Percentiles rank a stretch among this genome's conserved stretches.
These are phyloP conservation scores for Aspergillus unguis DNA, from an alignment of 2,329 filamentous ascomycete species.

Conservation along the genomic window DNA sequence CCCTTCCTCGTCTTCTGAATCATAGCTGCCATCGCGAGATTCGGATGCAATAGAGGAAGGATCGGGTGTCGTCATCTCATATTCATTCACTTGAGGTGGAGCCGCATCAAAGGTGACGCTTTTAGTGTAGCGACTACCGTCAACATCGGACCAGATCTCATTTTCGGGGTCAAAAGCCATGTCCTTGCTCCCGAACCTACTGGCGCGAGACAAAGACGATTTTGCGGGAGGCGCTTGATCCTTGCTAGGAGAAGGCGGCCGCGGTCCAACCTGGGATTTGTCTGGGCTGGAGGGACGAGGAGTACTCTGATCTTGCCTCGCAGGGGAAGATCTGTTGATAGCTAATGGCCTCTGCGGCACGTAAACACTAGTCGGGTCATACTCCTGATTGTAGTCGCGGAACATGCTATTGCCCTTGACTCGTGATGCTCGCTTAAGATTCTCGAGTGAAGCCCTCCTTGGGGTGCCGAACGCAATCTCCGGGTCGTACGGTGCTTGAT, in stretches of 20 bases:
- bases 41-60: constrained; percentile 87
- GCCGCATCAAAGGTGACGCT: constrained; percentile 95
- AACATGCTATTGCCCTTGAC: constrained; percentile 99
- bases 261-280: constrained; percentile 21
- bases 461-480: constrained; percentile 67
- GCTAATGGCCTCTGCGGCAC: constrained; percentile 79
- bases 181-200: constrained; percentile 59
- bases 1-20: constrained; percentile 68
- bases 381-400: constrained; percentile 86
- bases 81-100: constrained; percentile 93
- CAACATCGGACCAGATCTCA: constrained; percentile 65
- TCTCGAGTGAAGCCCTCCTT: constrained; percentile 88
- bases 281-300: constrained; percentile 22
- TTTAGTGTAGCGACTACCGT: constrained; percentile 79
- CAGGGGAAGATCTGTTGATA: constrained; percentile 53
- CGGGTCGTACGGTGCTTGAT: constrained; percentile 58
- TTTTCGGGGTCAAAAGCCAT: constrained; percentile 64
- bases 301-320: constrained; percentile 64
- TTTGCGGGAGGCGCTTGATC: constrained; percentile 78
- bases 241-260: constrained; percentile 60
- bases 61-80: constrained; percentile 95
- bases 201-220: constrained; percentile 72
- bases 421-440: constrained; percentile 86
- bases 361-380: constrained; percentile 75
- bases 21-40: constrained; percentile 89